These are phyloP conservation scores for Pyricularia grisea DNA, from an alignment of 2,329 filamentous ascomycete genomes.

Conservation along the genomic window DNA sequence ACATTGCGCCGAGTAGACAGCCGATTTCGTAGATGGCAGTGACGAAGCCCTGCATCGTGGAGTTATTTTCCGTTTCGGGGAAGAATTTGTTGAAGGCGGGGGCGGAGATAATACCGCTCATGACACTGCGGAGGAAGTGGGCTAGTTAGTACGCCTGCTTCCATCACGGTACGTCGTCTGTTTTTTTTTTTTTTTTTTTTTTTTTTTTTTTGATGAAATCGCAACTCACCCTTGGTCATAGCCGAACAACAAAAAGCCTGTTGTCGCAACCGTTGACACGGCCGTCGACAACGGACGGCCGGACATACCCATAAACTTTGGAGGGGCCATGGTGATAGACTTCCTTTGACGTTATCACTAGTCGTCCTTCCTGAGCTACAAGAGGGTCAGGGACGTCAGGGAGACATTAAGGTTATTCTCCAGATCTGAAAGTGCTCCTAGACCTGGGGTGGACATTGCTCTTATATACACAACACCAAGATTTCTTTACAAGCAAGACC, in stretches of 20 bases:
- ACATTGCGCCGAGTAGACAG: slow-evolving; percentile 34
- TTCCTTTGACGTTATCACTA: not conserved
- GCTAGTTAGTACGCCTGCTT: not conserved
- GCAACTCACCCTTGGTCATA: slow-evolving; percentile 38
- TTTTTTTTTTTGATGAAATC: no score
- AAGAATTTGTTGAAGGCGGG: slow-evolving; percentile 39
- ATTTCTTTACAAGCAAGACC: not conserved
- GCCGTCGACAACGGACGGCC: slow-evolving; percentile 46
- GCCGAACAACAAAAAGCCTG: slow-evolving; percentile 51
- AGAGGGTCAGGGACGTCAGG: not conserved
- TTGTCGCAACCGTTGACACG: slow-evolving; percentile 54
- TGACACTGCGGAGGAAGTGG: slow-evolving; percentile 17
- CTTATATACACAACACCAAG: not conserved
- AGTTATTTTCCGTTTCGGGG: slow-evolving; percentile 19
- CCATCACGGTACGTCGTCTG: no score
- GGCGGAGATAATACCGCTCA: slow-evolving; percentile 44
- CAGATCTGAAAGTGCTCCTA: not conserved
- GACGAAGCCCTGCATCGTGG: slow-evolving; percentile 36
- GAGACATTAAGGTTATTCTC: not conserved
- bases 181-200: no score
- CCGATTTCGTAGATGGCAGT: slow-evolving; percentile 39
- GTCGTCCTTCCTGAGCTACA: not conserved
- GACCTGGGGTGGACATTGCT: not conserved
- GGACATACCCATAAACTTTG: slow-evolving; percentile 47
- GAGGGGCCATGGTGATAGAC: slow-evolving; percentile 37